Evolutionary conservation across 2,329 filamentous ascomycete species (phyloP).

Genomic region (Sordariomycetes sp.): DNA sequence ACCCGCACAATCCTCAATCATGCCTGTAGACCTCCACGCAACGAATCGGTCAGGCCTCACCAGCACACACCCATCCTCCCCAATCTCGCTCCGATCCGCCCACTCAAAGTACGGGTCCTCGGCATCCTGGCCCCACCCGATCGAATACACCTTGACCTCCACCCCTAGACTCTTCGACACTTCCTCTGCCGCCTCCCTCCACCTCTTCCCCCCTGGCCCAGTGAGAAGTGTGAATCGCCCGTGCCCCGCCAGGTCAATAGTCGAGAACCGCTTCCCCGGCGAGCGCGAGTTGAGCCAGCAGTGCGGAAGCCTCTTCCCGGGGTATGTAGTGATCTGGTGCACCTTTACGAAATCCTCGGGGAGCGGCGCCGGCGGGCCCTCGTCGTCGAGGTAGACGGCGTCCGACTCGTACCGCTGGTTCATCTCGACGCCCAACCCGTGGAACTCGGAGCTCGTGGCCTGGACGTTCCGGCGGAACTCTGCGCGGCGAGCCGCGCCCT

Average conservation of each 20-base stretch:
- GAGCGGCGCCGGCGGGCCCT: conserved; percentile 12
- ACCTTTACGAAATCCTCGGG: conserved; percentile 25
- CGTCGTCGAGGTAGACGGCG: conserved; percentile 30
- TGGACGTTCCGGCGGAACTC: conserved; percentile 26
- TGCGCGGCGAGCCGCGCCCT: conserved; percentile 22
- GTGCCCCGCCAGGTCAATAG: conserved; percentile 45
- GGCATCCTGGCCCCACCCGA: conserved; percentile 45
- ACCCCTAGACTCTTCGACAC: conserved; percentile 26
- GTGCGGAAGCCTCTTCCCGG: conserved; percentile 47
- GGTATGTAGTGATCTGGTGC: conserved; percentile 37
- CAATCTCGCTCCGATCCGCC: conserved; percentile 36
- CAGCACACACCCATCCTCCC: conserved; percentile 45
- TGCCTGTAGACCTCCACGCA: conserved; percentile 27
- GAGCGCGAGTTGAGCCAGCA: conserved; percentile 43
- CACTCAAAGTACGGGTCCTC: conserved; percentile 51
- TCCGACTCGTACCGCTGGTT: conserved; percentile 36
- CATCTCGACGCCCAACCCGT: conserved; percentile 45
- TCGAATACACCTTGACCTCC: conserved; percentile 31
- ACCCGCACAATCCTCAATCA: background rate
- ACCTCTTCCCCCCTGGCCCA: conserved; percentile 40
- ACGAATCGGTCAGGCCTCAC: conserved; percentile 46
- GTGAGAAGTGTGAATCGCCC: conserved; percentile 35
- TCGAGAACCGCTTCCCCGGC: conserved; percentile 34
- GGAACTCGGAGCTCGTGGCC: conserved; percentile 32
- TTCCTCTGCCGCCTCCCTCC: conserved; percentile 33